Evolutionary conservation across 305 asterid genomes (phyloP), one percentile per base, ranked within the genome.

Genomic region (Fraxinus velutina): DNA sequence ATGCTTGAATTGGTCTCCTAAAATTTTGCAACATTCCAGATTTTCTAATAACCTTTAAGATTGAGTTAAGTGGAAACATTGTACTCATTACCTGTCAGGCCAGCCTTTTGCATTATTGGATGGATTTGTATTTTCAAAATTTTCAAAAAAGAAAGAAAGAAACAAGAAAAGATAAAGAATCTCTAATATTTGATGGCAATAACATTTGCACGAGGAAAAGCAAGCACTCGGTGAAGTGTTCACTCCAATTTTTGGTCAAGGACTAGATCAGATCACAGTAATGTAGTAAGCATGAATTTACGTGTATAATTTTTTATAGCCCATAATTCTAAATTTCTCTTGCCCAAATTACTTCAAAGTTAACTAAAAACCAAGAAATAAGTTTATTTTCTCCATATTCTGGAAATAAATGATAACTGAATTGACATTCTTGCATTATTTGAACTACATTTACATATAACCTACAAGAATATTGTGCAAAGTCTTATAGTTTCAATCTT

Each of bases 401-500:
- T 57, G 68, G 27, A 57, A 57, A 57, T 57, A 57, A 62, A 24
- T 19, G 72, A 62, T 62, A 62, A 22, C 1, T 22, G 50, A 8
- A 32, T 66, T 52, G 30, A 76, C 33, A 75, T 36, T 68, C 47
- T 21, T 50, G 6, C 57, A 24, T 77, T 29, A 8, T 42, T 39
- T 60, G 57, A 55, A 77, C 72, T 52, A 52, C 80, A 57, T 62
- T 62, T 62, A 33, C 78, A 57, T 17, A 36, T 36, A 70, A 47
- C 33, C 50, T 30, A 68, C 37, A 42, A 10, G 52, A 52, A 37
- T n/a, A 75, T 57, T 19, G 52, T 15, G 6, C 21, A 33, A 74
- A 19, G 32, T 62, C 72, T 36, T 50, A 75, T n/a, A 80, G 72
- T 64, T 79, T 55, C 60, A 80, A 21, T 68, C 33, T 57, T 50